Evolutionary conservation across 139 green algal genomes (phyloP).

Genomic region (Chlamydomonas sp.): DNA sequence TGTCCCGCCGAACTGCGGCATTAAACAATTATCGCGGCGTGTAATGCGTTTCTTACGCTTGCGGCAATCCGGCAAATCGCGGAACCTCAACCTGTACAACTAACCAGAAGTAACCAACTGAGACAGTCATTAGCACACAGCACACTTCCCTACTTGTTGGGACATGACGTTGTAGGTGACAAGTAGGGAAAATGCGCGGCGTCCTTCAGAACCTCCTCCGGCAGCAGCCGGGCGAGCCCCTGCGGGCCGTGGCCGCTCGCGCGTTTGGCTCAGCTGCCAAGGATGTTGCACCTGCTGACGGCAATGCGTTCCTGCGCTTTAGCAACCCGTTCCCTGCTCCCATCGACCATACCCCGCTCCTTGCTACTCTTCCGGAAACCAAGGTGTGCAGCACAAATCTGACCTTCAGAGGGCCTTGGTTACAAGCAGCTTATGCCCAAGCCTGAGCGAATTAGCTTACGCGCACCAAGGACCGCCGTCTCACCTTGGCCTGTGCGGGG

Average conservation of each 20-base stretch:
- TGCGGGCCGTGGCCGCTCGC: conserved; percentile 3
- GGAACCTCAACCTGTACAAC: too few species aligned
- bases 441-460: neutral
- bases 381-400: conserved; percentile 61
- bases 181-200: conserved; percentile 35
- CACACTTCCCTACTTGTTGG: too few species aligned
- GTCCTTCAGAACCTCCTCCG: conserved; percentile 22
- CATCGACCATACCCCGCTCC: conserved; percentile 68
- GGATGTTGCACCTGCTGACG: conserved; percentile 40
- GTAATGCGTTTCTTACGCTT: too few species aligned
- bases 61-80: too few species aligned
- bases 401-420: neutral
- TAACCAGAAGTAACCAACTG: too few species aligned
- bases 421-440: neutral
- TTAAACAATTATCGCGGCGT: too few species aligned
- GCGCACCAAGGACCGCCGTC: neutral
- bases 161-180: neutral
- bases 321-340: conserved; percentile 72
- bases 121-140: too few species aligned
- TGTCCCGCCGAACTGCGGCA: too few species aligned
- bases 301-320: conserved; percentile 85
- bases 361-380: conserved; percentile 85
- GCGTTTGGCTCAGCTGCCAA: conserved; percentile 37
- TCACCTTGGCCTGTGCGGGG: neutral
- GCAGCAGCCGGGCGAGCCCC: neutral